Evolutionary conservation across 805 yeast genomes (phyloP).

Genomic region (Kodamaea leandrae): DNA sequence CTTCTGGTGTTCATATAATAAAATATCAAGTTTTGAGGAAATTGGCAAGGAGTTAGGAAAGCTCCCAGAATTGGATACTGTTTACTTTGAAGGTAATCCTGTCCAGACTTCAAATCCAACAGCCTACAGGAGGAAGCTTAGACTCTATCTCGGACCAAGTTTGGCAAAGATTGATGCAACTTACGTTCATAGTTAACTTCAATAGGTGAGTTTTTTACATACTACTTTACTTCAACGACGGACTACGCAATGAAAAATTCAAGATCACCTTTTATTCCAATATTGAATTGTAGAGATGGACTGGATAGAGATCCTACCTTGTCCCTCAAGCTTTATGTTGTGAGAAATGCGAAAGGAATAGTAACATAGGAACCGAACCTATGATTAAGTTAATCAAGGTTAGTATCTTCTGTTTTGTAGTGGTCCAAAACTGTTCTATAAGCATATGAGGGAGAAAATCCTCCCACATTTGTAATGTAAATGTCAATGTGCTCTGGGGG

Average conservation of each 20-base stretch:
- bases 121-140: constrained; percentile 80
- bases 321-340: no score
- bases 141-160: constrained; percentile 66
- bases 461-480: constrained; percentile 92
- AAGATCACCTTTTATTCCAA: no score
- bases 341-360: no score
- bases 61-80: constrained; percentile 71
- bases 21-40: constrained; percentile 64
- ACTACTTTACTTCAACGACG: no score
- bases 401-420: constrained; percentile 81
- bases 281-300: no score
- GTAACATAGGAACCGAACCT: no score
- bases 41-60: constrained; percentile 62
- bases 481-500: constrained; percentile 94
- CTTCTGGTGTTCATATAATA: constrained; percentile 87
- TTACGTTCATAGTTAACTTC: constrained; percentile 40
- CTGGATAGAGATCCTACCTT: no score
- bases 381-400: constrained; percentile 39
- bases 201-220: neutral
- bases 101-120: constrained; percentile 70
- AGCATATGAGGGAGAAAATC: constrained; percentile 93
- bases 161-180: constrained; percentile 90
- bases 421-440: constrained; percentile 94
- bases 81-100: constrained; percentile 93
- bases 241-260: neutral